Evolutionary conservation across 306 rosid genomes (phyloP).

Genomic region (Pyrus betulifolia): DNA sequence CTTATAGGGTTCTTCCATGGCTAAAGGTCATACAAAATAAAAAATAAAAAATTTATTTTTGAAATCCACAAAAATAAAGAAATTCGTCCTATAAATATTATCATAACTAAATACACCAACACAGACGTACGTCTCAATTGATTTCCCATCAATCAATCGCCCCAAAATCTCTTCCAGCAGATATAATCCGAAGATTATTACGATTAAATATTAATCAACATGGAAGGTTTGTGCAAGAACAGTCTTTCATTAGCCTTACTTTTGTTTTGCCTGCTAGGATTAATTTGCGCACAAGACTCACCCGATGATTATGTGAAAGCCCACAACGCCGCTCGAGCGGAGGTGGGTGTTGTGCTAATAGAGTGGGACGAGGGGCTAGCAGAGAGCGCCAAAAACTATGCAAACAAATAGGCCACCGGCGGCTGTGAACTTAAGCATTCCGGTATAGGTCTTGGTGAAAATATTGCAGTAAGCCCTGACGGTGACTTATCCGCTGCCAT

Average conservation of each 20-base stretch:
- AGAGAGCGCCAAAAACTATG: neutral
- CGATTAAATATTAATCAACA: neutral
- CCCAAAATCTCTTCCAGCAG: neutral
- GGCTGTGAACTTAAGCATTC: neutral
- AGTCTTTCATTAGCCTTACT: neutral
- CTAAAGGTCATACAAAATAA: too few species aligned
- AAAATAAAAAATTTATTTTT: too few species aligned
- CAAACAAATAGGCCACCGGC: neutral
- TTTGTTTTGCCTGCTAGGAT: neutral
- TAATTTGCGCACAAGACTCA: neutral
- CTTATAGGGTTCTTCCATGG: too few species aligned
- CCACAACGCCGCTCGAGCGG: neutral
- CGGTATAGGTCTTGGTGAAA: slow-evolving; percentile 18
- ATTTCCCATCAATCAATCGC: neutral
- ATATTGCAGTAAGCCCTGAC: slow-evolving; percentile 29
- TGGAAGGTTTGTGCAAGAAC: neutral
- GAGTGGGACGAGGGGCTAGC: neutral
- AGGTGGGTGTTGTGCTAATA: neutral
- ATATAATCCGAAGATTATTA: neutral
- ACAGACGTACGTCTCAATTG: neutral
- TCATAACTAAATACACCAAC: neutral
- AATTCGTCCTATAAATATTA: neutral
- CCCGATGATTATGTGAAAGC: neutral
- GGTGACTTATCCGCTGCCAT: slow-evolving; percentile 5
- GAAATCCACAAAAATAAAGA: too few species aligned